phyloP scores from a whole-genome alignment of 768 basidiomycete genomes.

The Termitomyces sp. region DNA sequence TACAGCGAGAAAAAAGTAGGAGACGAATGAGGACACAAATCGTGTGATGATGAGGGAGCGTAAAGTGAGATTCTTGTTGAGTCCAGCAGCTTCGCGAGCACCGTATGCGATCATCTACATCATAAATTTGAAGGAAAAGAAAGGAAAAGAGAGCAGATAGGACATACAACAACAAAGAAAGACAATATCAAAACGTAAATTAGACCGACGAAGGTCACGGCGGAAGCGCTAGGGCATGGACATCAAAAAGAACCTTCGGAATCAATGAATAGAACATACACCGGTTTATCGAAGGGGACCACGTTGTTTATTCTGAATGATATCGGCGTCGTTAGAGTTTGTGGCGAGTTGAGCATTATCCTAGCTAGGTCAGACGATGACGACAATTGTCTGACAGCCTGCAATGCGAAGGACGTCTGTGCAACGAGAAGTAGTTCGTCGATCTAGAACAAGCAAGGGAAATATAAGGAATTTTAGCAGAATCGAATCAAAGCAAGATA shows the following conservation, averaged over 20 bases:
- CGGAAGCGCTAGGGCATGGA: slow-evolving; percentile 38
- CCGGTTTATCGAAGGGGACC: slow-evolving; percentile 57
- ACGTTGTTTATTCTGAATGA: slow-evolving; percentile 46
- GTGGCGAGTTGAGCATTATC: slow-evolving; percentile 46
- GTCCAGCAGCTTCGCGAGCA: slow-evolving; percentile 36
- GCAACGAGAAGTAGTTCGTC: slow-evolving; percentile 11
- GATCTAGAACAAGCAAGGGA: not conserved
- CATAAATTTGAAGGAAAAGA: not conserved
- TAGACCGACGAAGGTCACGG: slow-evolving; percentile 52
- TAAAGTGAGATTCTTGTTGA: slow-evolving; percentile 26
- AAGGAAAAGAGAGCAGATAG: not conserved
- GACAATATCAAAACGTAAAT: slow-evolving; percentile 51
- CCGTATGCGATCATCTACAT: slow-evolving; percentile 19
- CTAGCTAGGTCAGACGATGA: slow-evolving; percentile 15
- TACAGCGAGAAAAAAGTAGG: slow-evolving; percentile 37
- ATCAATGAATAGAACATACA: slow-evolving; percentile 36
- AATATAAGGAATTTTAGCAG: not conserved
- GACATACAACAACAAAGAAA: slow-evolving; percentile 29
- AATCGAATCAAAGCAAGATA: not conserved
- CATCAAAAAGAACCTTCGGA: not conserved
- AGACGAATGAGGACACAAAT: slow-evolving; percentile 25
- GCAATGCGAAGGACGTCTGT: slow-evolving; percentile 23
- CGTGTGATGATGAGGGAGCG: slow-evolving; percentile 32
- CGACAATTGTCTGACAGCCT: slow-evolving; percentile 18
- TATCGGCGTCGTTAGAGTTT: slow-evolving; percentile 45